phyloP scores from a whole-genome alignment of 2,329 filamentous ascomycete species.

The Xylariales sp. region DNA sequence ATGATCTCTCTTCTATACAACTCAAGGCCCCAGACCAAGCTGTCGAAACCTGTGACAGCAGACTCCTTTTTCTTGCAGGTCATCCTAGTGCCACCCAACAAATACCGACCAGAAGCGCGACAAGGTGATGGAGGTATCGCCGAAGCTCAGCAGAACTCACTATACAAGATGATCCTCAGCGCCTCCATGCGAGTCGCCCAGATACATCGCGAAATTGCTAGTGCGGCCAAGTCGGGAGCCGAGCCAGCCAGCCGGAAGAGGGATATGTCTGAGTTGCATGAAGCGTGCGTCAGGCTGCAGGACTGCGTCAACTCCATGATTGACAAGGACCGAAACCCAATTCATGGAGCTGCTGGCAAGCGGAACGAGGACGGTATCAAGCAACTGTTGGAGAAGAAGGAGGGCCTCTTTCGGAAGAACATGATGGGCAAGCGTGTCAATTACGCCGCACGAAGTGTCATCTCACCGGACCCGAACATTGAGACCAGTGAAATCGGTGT shows the following conservation, averaged over 20 bases:
- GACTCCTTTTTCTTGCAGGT: slow-evolving; percentile 94
- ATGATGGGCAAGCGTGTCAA: slow-evolving; percentile 99
- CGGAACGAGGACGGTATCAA: slow-evolving; percentile 92
- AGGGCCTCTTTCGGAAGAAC: slow-evolving; percentile 95
- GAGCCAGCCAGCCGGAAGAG: slow-evolving; percentile 40
- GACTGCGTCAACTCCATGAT: slow-evolving; percentile 90
- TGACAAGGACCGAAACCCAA: slow-evolving; percentile 80
- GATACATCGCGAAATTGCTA: slow-evolving; percentile 65
- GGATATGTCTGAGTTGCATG: slow-evolving; percentile 72
- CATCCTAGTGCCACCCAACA: slow-evolving; percentile 86
- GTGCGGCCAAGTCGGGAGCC: slow-evolving; percentile 33
- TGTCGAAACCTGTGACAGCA: slow-evolving; percentile 59
- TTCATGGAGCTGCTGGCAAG: slow-evolving; percentile 71
- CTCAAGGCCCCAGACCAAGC: slow-evolving; percentile 60
- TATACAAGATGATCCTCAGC: slow-evolving; percentile 81
- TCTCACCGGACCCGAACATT: slow-evolving; percentile 96
- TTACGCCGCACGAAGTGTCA: slow-evolving; percentile 94
- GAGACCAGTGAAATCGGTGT: slow-evolving; percentile 99
- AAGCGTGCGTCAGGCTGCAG: slow-evolving; percentile 78
- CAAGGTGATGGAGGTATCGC: slow-evolving; percentile 77
- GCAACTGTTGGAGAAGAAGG: slow-evolving; percentile 97
- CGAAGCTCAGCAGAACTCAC: slow-evolving; percentile 81
- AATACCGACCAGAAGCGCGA: slow-evolving; percentile 79
- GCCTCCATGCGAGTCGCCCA: slow-evolving; percentile 68
- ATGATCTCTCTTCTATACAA: slow-evolving; percentile 82